These are phyloP conservation scores for Cenchrus purpureus DNA, from an alignment of 176 grass and related monocot species.

Conservation along the genomic window DNA sequence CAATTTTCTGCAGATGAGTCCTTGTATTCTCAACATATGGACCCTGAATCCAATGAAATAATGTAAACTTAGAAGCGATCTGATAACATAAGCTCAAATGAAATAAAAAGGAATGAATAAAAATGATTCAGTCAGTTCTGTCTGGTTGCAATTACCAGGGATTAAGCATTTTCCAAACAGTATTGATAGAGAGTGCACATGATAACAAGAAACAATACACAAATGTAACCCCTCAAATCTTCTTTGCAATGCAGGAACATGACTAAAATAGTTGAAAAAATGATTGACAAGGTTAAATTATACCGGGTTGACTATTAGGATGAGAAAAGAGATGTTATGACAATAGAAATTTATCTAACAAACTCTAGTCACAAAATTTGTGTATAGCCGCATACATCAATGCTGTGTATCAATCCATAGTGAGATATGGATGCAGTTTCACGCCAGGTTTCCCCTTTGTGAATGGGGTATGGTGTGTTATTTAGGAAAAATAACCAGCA, in stretches of 20 bases:
- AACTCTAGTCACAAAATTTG: background rate
- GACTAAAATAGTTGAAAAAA: too few relatives aligned
- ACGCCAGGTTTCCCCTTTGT: background rate
- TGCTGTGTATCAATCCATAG: background rate
- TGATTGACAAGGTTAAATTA: too few relatives aligned
- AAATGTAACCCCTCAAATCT: background rate
- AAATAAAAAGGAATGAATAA: background rate
- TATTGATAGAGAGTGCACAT: background rate
- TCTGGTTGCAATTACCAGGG: slow-evolving; percentile 3
- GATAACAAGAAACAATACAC: slow-evolving; percentile 6
- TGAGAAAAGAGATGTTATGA: background rate
- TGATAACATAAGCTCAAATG: background rate
- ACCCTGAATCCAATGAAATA: slow-evolving; percentile 59
- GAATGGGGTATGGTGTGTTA: background rate
- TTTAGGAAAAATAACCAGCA: background rate
- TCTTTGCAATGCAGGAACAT: background rate
- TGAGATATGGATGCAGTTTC: background rate
- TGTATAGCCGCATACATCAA: background rate
- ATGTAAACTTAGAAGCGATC: background rate
- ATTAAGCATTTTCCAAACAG: slow-evolving; percentile 18
- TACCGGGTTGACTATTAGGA: background rate
- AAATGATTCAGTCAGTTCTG: background rate
- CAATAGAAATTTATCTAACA: background rate
- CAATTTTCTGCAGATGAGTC: slow-evolving; percentile 67
- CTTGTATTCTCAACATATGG: slow-evolving; percentile 66